Conservation (phyloP, 1,139 yeast genomes). For the Taphrina communis region DNA sequence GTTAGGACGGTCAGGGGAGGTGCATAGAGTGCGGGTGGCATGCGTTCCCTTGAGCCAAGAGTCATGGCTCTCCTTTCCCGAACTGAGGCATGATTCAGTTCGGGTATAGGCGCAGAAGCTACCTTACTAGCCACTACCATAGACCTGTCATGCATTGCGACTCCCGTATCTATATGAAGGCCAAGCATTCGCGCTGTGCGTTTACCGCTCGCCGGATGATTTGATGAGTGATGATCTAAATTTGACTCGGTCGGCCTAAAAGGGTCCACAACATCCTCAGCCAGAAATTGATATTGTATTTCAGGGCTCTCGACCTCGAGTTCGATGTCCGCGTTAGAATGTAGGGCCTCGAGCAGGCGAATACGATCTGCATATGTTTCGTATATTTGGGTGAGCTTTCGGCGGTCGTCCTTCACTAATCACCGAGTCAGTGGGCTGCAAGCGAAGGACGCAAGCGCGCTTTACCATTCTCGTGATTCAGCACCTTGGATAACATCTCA, state of each 20-base stretch:
- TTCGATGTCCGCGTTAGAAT: neutral
- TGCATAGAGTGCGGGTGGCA: neutral
- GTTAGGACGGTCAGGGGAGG: slow-evolving; percentile 2
- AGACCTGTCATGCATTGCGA: neutral
- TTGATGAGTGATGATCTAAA: neutral
- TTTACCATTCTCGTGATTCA: slow-evolving; percentile 14
- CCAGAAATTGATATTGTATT: neutral
- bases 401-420: slow-evolving; percentile 17
- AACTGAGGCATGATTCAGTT: neutral
- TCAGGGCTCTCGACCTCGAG: neutral
- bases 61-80: slow-evolving; percentile 24
- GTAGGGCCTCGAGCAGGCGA: slow-evolving; percentile 12
- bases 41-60: slow-evolving; percentile 4
- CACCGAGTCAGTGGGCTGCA: neutral
- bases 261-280: neutral
- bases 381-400: slow-evolving; percentile 23
- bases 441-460: neutral
- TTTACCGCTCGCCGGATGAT: neutral
- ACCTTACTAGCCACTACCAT: neutral
- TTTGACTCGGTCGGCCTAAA: neutral
- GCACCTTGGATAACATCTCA: slow-evolving; percentile 15
- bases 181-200: neutral
- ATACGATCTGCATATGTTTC: slow-evolving; percentile 37
- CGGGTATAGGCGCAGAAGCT: neutral
- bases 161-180: neutral